phyloP scores from a whole-genome alignment of 768 basidiomycete genomes.

The Mrakia gelida region DNA sequence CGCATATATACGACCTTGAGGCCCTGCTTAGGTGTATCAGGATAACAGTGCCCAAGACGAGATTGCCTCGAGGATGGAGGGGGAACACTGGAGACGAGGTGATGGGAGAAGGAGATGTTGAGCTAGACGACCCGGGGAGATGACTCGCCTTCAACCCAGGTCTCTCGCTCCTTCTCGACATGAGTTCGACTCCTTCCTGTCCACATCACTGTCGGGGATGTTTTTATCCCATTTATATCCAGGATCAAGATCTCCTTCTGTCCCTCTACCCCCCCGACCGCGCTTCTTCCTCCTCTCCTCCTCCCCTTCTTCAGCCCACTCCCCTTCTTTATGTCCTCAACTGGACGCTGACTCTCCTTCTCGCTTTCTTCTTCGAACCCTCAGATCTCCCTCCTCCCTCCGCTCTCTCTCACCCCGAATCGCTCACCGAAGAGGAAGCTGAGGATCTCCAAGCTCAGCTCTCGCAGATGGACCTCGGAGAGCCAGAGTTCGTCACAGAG shows the following conservation, averaged over 20 bases:
- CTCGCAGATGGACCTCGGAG: slow-evolving; percentile 43
- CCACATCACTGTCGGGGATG: too few species aligned
- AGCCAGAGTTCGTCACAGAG: slow-evolving; percentile 42
- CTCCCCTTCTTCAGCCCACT: neutral
- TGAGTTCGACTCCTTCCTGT: too few species aligned
- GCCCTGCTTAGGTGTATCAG: too few species aligned
- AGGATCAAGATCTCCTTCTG: neutral
- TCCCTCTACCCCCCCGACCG: too few species aligned
- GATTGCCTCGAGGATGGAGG: too few species aligned
- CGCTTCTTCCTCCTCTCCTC: neutral
- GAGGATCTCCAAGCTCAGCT: slow-evolving; percentile 31
- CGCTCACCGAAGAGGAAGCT: slow-evolving; percentile 9
- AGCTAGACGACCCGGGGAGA: too few species aligned
- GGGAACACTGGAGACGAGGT: too few species aligned
- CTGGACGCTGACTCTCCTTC: neutral
- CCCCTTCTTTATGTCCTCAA: neutral
- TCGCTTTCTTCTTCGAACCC: neutral
- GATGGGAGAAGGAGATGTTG: too few species aligned
- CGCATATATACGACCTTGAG: neutral
- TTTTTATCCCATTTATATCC: too few species aligned
- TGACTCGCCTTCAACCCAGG: too few species aligned
- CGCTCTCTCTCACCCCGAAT: slow-evolving; percentile 2
- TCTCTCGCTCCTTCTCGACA: too few species aligned
- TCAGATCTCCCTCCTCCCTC: slow-evolving; percentile 29
- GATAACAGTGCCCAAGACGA: too few species aligned